Conservation (phyloP, 2,329 filamentous ascomycete species). For the Pseudophaeomoniella oleicola region DNA sequence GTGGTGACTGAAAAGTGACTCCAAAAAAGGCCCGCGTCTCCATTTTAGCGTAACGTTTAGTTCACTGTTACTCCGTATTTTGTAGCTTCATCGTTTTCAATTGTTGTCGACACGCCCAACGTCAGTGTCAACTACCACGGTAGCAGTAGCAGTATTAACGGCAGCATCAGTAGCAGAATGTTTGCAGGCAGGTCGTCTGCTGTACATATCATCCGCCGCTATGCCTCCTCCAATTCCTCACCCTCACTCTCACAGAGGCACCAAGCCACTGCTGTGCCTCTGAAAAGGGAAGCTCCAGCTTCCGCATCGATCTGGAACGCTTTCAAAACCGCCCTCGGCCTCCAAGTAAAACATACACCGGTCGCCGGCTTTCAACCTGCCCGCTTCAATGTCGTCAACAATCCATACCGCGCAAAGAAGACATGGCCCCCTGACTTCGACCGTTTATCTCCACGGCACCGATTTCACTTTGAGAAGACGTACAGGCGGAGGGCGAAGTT, state of each 20-base stretch:
- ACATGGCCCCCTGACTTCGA: constrained; percentile 51
- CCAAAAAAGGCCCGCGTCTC: too few species aligned
- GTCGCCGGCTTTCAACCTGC: constrained; percentile 6
- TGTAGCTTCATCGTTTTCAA: too few species aligned
- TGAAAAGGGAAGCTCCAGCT: not conserved
- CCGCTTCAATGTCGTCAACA: constrained; percentile 22
- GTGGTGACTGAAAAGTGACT: too few species aligned
- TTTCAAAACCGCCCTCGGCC: not conserved
- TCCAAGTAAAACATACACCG: constrained; percentile 4
- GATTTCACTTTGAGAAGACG: constrained; percentile 53
- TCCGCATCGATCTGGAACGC: not conserved
- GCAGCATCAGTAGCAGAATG: too few species aligned
- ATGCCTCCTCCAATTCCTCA: not conserved
- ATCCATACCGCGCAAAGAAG: constrained; percentile 45
- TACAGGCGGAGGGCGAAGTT: constrained; percentile 47
- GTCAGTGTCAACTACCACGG: too few species aligned
- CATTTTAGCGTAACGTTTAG: too few species aligned
- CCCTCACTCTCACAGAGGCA: not conserved
- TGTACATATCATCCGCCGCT: too few species aligned
- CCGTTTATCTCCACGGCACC: constrained; percentile 47
- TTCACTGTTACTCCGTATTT: too few species aligned
- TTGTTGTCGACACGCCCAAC: too few species aligned
- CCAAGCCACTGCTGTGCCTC: not conserved
- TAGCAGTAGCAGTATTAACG: too few species aligned
- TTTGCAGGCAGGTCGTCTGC: too few species aligned